Evolutionary conservation across 495 filamentous ascomycete species (phyloP), one percentile per base, ranked within the genome.

Genomic region (Venustampulla echinocandica): DNA sequence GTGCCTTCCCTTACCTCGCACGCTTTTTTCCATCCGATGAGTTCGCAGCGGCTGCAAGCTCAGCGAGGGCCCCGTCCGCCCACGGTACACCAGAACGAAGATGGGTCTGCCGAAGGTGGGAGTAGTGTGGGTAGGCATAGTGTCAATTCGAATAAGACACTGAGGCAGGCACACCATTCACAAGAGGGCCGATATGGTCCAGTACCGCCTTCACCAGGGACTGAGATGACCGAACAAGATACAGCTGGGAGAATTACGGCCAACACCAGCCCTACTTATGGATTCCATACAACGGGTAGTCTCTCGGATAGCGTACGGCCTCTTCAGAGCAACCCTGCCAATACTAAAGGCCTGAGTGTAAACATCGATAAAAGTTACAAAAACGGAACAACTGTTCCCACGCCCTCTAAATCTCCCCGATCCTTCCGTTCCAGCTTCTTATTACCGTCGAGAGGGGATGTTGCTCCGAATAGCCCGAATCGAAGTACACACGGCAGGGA

Each of bases 11-110:
- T 98, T 22, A 80, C 88, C 6, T 87, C 88, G 11, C 82, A 90
- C 53, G 90, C 84, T 15, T 97, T 98, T 64, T 95, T 95, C 56
- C 81, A 82, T 7, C 92, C 92, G 14, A 94, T 98, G 92, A 96
- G 89, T 66, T 93, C 88, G 18, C 90, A 96, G 63, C 80, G 86
- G 59, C 70, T 96, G 39, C 92, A 98, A 64, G 90, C 88, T 42
- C 93, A 97, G 61, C 72, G 92, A 37, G 70, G 74, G 15, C 50
- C 64, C 10, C 60, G 70, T 25, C 65, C 69, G 7, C 44, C 61
- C 7, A 63, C 63, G 10, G 61, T 50, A 14, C 61, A 69, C 45
- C 65, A 61, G 28, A 47, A 37, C 34, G 53, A 56, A n/a, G 47
- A 42, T 46, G 47, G 42, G 10, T 33, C 25, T 2, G 52, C 24